Evolutionary conservation across 106 monocot species (phyloP).

Genomic region (Dendrobium catenatum): DNA sequence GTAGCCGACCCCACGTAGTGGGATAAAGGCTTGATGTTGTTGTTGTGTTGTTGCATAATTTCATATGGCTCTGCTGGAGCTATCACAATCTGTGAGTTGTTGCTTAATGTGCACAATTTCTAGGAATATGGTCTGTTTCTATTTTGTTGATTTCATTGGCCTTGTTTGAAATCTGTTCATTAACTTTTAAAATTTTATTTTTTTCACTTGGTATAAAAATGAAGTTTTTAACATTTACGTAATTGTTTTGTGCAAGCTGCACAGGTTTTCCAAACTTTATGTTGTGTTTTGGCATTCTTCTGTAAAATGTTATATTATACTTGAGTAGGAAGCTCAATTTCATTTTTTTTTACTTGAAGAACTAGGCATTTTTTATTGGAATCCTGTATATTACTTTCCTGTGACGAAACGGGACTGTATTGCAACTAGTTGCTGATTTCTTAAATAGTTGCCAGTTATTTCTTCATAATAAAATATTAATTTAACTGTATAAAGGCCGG

Average conservation of each 20-base stretch:
- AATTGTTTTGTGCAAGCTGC: not conserved
- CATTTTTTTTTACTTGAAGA: not conserved
- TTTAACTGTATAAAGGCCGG: conserved; percentile 20
- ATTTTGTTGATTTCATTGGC: too few species aligned
- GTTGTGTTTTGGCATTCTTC: not conserved
- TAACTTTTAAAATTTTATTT: too few species aligned
- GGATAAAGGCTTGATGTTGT: too few species aligned
- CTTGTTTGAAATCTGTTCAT: too few species aligned
- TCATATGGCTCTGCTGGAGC: too few species aligned
- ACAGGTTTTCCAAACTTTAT: not conserved
- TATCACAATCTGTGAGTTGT: too few species aligned
- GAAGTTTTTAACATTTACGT: not conserved
- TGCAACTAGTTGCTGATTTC: not conserved
- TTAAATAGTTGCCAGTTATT: not conserved
- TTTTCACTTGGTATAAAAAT: too few species aligned
- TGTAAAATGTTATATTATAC: not conserved
- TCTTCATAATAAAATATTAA: not conserved
- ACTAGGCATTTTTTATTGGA: not conserved
- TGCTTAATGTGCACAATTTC: too few species aligned
- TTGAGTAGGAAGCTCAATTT: too few species aligned
- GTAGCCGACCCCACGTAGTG: too few species aligned
- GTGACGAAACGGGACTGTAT: not conserved
- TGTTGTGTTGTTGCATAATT: too few species aligned
- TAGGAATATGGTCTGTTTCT: too few species aligned
- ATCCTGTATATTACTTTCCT: not conserved